Evolutionary conservation across 2,329 filamentous ascomycete species (phyloP), one percentile per base, ranked within the genome.

Genomic region (Ophiostoma fasciatum): DNA sequence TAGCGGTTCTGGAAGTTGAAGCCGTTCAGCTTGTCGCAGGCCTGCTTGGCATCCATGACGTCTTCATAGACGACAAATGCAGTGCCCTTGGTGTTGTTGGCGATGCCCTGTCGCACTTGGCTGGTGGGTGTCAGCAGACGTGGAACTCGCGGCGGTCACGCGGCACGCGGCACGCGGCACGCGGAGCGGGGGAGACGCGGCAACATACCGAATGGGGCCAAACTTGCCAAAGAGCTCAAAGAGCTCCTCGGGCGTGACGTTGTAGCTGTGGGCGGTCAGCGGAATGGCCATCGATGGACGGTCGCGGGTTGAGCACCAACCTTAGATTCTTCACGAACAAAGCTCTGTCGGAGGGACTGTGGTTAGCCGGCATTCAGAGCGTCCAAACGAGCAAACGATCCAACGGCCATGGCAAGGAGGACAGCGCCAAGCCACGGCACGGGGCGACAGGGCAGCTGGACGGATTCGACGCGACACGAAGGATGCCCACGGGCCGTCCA

Each of bases 1-100:
- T 98, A 98, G 58, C 90, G 82, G 65, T 88, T 94, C 68, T 98
- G 90, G 62, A 98, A 98, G 68, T 98, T 98, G 77, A 93, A 98
- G 58, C 90, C 90, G 69, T 98, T 98, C 60, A 98, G 71, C 68
- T 96, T 94, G 69, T 98, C 90, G 71, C 90, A 96, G 55, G 90
- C 90, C 63, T 85, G 79, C 68, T 98, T 98, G 49, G 90, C 87
- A 70, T 98, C 90, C 73, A 90, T 82, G 49, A 96, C 88, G 71
- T 98, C 90, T 63, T 96, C 90, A 70, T 94, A 98, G 62, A 98
- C 90, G 51, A 98, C 90, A 62, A 94, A 98, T 48, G 88, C 90
- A 36, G 90, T 98, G 58, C 90, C 90, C 63, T 96, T 98, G 53
- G 90, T 94, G 60, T 90, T 88, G 64, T 78, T 85, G 50, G 88